A percentile compares a stretch with the other conserved stretches of the same genome.
Conservation (phyloP, 2,329 filamentous ascomycete species). For the Fusarium sp. region DNA sequence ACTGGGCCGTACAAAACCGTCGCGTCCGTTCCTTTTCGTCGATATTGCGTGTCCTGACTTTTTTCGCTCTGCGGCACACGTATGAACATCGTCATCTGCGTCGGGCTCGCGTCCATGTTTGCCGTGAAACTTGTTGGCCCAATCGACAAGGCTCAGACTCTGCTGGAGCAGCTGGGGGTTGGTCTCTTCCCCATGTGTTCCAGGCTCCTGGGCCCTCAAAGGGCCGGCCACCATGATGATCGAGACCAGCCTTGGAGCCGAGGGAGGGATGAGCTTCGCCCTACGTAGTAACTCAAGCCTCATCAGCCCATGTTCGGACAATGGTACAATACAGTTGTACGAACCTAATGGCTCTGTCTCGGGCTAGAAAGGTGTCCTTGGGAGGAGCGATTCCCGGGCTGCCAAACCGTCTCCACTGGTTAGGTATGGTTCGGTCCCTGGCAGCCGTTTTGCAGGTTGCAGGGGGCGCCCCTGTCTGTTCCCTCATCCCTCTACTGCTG, state of each 20-base stretch:
- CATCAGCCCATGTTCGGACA: not conserved
- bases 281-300: constrained; percentile 1
- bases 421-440: constrained; percentile 24
- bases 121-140: constrained; percentile 15
- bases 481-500: constrained; percentile 10
- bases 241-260: constrained; percentile 12
- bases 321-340: not conserved
- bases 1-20: not conserved
- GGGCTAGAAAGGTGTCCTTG: constrained; percentile 3
- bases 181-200: constrained; percentile 12
- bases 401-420: constrained; percentile 20
- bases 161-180: constrained; percentile 10
- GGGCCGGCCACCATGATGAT: constrained; percentile 17
- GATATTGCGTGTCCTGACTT: constrained; percentile 21
- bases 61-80: constrained; percentile 26
- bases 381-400: constrained; percentile 20
- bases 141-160: constrained; percentile 27
- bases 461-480: constrained; percentile 20
- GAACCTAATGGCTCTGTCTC: not conserved
- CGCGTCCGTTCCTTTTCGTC: constrained; percentile 18
- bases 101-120: constrained; percentile 15
- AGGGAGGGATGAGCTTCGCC: not conserved
- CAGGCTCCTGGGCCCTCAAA: constrained; percentile 27
- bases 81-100: constrained; percentile 34
- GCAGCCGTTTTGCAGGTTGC: constrained; percentile 35